Evolutionary conservation across 1,139 yeast species (phyloP).

Genomic region (Eremothecium gossypii): DNA sequence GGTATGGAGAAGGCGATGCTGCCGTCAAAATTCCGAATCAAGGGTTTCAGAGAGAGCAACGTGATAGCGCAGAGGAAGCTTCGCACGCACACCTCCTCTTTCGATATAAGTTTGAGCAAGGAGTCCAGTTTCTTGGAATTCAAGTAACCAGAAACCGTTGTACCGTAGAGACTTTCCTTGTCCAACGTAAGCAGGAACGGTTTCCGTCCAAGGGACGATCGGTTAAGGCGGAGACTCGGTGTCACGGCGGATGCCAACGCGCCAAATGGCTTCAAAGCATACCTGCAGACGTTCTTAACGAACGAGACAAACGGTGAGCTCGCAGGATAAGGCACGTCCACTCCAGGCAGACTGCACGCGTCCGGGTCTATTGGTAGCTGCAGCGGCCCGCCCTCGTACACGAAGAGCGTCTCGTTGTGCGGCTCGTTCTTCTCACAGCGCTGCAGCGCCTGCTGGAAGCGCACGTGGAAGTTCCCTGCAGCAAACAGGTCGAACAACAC

Average conservation of each 20-base stretch:
- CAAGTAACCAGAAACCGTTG: constrained; percentile 22
- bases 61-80: constrained; percentile 23
- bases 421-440: constrained; percentile 4
- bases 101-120: constrained; percentile 13
- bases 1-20: constrained; percentile 21
- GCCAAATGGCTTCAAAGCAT: constrained; percentile 21
- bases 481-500: constrained; percentile 25
- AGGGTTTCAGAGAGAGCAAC: constrained; percentile 23
- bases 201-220: background rate
- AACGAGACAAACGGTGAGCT: constrained; percentile 14
- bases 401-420: constrained; percentile 5
- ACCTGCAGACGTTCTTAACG: constrained; percentile 19
- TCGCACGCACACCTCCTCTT: constrained; percentile 18
- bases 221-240: background rate
- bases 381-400: constrained; percentile 2
- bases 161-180: constrained; percentile 18
- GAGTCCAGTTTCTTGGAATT: constrained; percentile 13
- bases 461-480: constrained; percentile 24
- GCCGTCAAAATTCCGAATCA: constrained; percentile 14
- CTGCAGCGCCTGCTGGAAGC: constrained; percentile 10
- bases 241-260: constrained; percentile 3
- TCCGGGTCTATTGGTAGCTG: constrained; percentile 10
- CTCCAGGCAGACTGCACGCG: too few relatives aligned
- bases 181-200: background rate
- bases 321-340: too few relatives aligned